Evolutionary conservation across 129 eudicot genomes (phyloP).

Genomic region (Arctium lappa): DNA sequence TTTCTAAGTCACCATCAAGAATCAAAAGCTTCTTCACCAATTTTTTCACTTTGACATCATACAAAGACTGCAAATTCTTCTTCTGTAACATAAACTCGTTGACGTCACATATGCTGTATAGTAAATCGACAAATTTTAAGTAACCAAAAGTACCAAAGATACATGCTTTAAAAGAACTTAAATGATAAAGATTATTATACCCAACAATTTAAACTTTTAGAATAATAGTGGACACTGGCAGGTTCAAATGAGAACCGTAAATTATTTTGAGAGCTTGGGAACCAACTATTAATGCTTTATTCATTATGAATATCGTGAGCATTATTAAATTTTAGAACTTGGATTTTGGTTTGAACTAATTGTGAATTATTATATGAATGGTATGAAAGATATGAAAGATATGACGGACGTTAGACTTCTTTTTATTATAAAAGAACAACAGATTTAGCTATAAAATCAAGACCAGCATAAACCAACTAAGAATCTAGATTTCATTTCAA

Average conservation of each 20-base stretch:
- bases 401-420: too few species aligned
- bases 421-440: too few species aligned
- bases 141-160: not conserved
- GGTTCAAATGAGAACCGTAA: not conserved
- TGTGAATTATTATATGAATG: too few species aligned
- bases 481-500: too few species aligned
- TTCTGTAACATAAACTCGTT: constrained; percentile 58
- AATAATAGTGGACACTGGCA: not conserved
- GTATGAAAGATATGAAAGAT: too few species aligned
- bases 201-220: not conserved
- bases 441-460: too few species aligned
- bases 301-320: not conserved
- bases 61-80: constrained; percentile 61
- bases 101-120: constrained; percentile 20
- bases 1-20: constrained; percentile 67
- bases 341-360: too few species aligned
- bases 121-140: constrained; percentile 21
- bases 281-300: not conserved
- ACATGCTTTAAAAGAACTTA: not conserved
- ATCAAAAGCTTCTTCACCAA: constrained; percentile 67
- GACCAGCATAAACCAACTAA: too few species aligned
- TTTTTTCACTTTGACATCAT: constrained; percentile 68
- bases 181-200: not conserved
- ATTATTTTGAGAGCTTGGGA: not conserved
- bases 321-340: too few species aligned